Conservation (phyloP, 257 asterid species). For the Parsonsia alboflavescens region DNA sequence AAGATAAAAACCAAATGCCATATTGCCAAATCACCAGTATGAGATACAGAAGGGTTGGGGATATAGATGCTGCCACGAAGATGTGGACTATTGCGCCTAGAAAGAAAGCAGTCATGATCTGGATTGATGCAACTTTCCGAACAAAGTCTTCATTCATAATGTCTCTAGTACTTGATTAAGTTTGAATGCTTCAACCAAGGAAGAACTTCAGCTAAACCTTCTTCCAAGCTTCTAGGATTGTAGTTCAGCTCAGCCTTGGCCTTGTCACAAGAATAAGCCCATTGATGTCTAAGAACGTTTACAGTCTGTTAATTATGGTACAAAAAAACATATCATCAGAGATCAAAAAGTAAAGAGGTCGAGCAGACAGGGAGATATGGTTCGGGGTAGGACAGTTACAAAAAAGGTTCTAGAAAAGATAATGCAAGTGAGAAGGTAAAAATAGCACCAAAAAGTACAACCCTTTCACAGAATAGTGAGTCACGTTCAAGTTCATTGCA, state of each 20-base stretch:
- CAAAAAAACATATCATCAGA: conserved; percentile 13
- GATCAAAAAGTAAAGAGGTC: not conserved
- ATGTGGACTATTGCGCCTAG: not conserved
- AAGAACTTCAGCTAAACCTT: conserved; percentile 75
- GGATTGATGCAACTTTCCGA: not conserved
- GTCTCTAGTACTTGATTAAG: conserved; percentile 47
- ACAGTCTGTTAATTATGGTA: conserved; percentile 47
- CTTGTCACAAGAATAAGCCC: conserved; percentile 86
- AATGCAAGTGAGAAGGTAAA: not conserved
- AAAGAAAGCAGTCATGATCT: not conserved
- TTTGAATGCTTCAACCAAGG: conserved; percentile 81
- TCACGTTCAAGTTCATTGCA: too few species aligned
- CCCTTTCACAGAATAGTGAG: not conserved
- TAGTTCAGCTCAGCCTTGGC: conserved; percentile 77
- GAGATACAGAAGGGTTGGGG: not conserved
- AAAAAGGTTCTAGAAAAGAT: not conserved
- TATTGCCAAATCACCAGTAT: not conserved
- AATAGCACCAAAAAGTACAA: not conserved
- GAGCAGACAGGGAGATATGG: not conserved
- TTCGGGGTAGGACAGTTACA: not conserved
- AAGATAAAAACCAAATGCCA: not conserved
- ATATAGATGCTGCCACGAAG: not conserved
- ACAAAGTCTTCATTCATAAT: not conserved
- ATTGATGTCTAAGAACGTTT: conserved; percentile 59
- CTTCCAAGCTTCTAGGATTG: conserved; percentile 68